These are phyloP conservation scores for Venturia asperata DNA, from an alignment of 2,329 filamentous ascomycete species.

Conservation along the genomic window DNA sequence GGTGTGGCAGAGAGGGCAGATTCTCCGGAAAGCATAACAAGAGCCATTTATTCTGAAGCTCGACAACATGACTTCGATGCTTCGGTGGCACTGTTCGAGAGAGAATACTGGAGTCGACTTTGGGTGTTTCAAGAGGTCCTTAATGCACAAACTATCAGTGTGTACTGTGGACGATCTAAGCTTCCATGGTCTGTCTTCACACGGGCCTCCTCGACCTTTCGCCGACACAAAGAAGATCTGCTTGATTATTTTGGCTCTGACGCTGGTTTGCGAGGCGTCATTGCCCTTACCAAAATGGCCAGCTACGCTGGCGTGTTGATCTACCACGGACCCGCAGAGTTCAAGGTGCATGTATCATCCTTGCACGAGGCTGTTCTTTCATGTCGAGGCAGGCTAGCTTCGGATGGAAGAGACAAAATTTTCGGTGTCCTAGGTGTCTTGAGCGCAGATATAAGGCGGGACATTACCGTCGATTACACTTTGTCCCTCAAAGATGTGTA, in stretches of 20 bases:
- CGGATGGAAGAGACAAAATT: slow-evolving; percentile 33
- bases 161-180: slow-evolving; percentile 25
- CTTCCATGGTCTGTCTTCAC: slow-evolving; percentile 16
- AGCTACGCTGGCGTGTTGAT: slow-evolving; percentile 21
- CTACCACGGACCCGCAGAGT: slow-evolving; percentile 24
- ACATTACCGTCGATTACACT: slow-evolving; percentile 30
- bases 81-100: slow-evolving; percentile 28
- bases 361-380: slow-evolving; percentile 9
- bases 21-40: slow-evolving; percentile 5
- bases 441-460: slow-evolving; percentile 24
- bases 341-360: slow-evolving; percentile 21
- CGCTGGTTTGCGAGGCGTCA: slow-evolving; percentile 11
- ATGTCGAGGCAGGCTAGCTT: slow-evolving; percentile 27
- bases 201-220: slow-evolving; percentile 24
- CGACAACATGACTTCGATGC: slow-evolving; percentile 13
- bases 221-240: slow-evolving; percentile 22
- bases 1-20: neutral
- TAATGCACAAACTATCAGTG: slow-evolving; percentile 23
- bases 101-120: slow-evolving; percentile 33
- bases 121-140: slow-evolving; percentile 32
- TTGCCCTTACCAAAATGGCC: slow-evolving; percentile 15
- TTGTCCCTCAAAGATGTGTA: slow-evolving; percentile 31
- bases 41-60: slow-evolving; percentile 1
- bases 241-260: slow-evolving; percentile 19
- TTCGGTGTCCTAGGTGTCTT: slow-evolving; percentile 33